phyloP scores from a whole-genome alignment of 306 rosid species.

The Trifolium fragiferum region DNA sequence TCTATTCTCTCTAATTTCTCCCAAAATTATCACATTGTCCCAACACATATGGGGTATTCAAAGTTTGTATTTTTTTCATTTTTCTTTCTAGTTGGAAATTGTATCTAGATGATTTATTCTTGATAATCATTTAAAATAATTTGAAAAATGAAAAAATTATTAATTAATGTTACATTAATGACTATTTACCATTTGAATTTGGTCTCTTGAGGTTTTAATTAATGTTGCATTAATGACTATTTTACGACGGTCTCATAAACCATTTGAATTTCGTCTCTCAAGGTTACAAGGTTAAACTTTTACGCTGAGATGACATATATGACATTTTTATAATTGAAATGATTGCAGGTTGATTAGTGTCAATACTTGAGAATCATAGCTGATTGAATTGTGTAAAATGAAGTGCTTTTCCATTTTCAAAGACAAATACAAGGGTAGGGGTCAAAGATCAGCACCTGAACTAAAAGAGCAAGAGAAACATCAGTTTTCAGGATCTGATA shows the following conservation, averaged over 20 bases:
- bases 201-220: too few relatives aligned
- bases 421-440: conserved; percentile 51
- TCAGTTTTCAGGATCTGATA: conserved; percentile 50
- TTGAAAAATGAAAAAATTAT: too few relatives aligned
- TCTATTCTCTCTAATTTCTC: too few relatives aligned
- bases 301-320: not conserved
- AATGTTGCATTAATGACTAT: too few relatives aligned
- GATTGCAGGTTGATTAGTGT: conserved; percentile 38
- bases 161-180: too few relatives aligned
- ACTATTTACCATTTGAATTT: too few relatives aligned
- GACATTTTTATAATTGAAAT: conserved; percentile 8
- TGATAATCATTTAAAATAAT: not conserved
- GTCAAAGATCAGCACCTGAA: conserved; percentile 76
- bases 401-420: conserved; percentile 74
- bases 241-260: too few relatives aligned
- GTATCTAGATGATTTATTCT: not conserved
- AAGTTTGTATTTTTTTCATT: not conserved
- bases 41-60: not conserved
- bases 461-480: conserved; percentile 53
- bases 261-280: too few relatives aligned
- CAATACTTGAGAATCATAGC: conserved; percentile 32
- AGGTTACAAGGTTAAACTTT: too few relatives aligned
- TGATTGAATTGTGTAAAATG: conserved; percentile 49
- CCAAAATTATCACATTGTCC: too few relatives aligned
- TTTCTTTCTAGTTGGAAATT: not conserved